These are phyloP conservation scores for Rosa rugosa DNA, from an alignment of 306 rosid species.

Conservation along the genomic window DNA sequence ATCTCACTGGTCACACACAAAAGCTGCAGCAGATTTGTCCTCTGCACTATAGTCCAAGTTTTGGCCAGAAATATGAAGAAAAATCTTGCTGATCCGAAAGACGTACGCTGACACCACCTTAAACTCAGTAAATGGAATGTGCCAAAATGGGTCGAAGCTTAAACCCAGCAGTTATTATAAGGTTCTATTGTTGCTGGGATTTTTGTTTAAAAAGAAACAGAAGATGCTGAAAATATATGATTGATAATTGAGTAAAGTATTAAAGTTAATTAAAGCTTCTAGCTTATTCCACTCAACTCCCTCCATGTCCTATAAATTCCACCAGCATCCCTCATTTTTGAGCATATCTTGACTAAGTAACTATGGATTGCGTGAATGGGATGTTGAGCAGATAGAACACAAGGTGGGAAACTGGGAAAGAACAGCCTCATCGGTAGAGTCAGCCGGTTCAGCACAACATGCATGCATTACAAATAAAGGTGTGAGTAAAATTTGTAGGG, in stretches of 20 bases:
- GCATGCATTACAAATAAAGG: neutral
- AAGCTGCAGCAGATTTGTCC: neutral
- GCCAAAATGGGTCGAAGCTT: neutral
- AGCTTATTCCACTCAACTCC: neutral
- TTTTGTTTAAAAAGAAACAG: neutral
- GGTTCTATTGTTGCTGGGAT: neutral
- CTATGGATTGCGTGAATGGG: neutral
- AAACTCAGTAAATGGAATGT: neutral
- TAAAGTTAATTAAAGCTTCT: neutral
- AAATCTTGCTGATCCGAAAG: neutral
- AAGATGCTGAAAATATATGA: neutral
- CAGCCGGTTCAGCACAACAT: neutral
- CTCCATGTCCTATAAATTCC: neutral
- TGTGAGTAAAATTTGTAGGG: neutral
- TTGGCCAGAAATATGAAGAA: neutral
- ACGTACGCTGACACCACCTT: constrained; percentile 1
- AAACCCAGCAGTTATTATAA: neutral
- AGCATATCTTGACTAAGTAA: neutral
- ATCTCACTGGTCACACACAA: neutral
- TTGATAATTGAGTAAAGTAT: neutral
- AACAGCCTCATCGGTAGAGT: no score
- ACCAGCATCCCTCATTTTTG: no score
- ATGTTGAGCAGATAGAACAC: neutral
- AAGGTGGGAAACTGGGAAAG: neutral
- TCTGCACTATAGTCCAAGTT: neutral